These are phyloP conservation scores for Deinandra increscens DNA, from an alignment of 129 eudicot species.

Conservation along the genomic window DNA sequence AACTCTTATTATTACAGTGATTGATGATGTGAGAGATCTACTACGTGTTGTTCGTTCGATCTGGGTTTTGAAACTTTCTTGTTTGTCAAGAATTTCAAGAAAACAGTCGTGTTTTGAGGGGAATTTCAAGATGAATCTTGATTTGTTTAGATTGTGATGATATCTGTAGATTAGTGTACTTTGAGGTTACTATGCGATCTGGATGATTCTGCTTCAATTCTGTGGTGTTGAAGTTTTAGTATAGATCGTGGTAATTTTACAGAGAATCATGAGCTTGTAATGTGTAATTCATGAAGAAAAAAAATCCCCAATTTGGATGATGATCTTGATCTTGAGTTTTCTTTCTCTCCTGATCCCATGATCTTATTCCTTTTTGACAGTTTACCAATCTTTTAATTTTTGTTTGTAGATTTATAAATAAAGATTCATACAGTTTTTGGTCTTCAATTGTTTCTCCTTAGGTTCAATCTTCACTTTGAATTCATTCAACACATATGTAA, in stretches of 20 bases:
- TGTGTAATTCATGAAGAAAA: constrained; percentile 25
- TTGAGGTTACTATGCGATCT: constrained; percentile 31
- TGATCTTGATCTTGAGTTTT: constrained; percentile 37
- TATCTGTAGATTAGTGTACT: constrained; percentile 37
- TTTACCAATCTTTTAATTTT: constrained; percentile 14
- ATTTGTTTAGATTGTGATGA: constrained; percentile 29
- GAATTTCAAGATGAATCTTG: constrained; percentile 29
- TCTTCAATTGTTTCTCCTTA: neutral
- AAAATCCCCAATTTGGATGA: constrained; percentile 29
- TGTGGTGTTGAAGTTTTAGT: constrained; percentile 26
- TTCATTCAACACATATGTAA: neutral
- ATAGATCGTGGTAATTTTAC: constrained; percentile 27
- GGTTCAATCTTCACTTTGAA: neutral
- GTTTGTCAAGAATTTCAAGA: too few species aligned
- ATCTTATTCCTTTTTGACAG: constrained; percentile 13
- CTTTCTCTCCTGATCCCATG: constrained; percentile 23
- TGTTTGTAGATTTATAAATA: constrained; percentile 3
- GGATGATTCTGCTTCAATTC: constrained; percentile 15
- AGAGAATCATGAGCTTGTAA: constrained; percentile 27
- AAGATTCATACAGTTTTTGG: neutral
- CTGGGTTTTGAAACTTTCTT: too few species aligned
- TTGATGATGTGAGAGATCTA: constrained; percentile 19
- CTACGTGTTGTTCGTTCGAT: constrained; percentile 19
- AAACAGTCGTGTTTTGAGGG: too few species aligned
- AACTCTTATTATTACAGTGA: too few species aligned